Evolutionary conservation across 768 basidiomycete genomes (phyloP).

Genomic region (Collybia mongolica): DNA sequence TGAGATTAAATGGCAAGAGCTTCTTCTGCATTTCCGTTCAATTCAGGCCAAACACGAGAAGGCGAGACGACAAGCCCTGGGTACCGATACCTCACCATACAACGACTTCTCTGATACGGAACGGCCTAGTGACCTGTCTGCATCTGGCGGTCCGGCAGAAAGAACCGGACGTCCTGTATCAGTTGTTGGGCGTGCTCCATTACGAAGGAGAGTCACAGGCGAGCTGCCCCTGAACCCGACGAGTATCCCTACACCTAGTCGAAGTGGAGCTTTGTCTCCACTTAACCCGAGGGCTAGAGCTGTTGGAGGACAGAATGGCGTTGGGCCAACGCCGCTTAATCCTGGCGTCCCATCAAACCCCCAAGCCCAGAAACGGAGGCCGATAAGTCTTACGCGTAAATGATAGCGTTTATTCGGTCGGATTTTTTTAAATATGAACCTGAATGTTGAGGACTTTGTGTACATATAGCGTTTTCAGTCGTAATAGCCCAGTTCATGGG

Average conservation of each 20-base stretch:
- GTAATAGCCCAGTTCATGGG: no score
- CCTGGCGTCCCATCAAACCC: constrained; percentile 8
- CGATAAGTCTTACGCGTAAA: constrained; percentile 38
- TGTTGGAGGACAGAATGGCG: constrained; percentile 41
- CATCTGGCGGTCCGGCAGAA: constrained; percentile 18
- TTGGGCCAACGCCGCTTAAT: constrained; percentile 7
- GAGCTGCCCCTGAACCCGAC: constrained; percentile 33
- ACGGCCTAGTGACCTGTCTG: constrained; percentile 30
- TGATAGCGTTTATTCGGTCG: constrained; percentile 1
- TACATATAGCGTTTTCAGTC: background rate
- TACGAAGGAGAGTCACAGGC: constrained; percentile 66
- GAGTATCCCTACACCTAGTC: constrained; percentile 25
- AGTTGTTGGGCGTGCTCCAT: constrained; percentile 37
- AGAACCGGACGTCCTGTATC: constrained; percentile 19
- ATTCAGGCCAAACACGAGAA: constrained; percentile 93
- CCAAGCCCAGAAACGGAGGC: constrained; percentile 38
- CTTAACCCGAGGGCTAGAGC: constrained; percentile 66
- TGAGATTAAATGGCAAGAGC: constrained; percentile 97
- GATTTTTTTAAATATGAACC: no score
- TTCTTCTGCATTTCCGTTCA: constrained; percentile 87
- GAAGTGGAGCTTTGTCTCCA: constrained; percentile 59
- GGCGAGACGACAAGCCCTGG: constrained; percentile 74
- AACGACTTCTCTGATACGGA: constrained; percentile 47
- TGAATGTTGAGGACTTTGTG: background rate
- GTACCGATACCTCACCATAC: constrained; percentile 57